Conservation (phyloP, 495 filamentous ascomycete species). For the Neurospora sp. region DNA sequence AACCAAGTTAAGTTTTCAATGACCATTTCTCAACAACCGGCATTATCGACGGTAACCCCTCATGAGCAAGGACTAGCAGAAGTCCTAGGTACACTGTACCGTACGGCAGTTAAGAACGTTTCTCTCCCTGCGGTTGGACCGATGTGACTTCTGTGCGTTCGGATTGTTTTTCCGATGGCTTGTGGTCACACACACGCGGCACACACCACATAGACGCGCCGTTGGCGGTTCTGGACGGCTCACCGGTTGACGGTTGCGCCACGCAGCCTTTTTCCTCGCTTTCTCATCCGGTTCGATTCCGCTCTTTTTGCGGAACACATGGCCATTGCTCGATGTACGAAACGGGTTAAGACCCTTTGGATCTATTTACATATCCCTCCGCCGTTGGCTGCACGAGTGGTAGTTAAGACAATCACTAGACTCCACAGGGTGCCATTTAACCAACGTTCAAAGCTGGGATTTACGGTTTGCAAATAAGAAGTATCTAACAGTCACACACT, state of each 20-base stretch:
- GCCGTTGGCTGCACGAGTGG: not conserved
- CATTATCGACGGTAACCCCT: too few species aligned
- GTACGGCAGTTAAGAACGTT: not conserved
- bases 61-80: not conserved
- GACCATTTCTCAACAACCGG: not conserved
- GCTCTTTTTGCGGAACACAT: not conserved
- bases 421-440: not conserved
- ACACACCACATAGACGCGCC: not conserved
- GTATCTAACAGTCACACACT: not conserved
- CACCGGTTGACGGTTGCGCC: not conserved
- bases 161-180: not conserved
- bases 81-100: not conserved
- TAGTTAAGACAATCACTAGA: not conserved
- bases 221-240: not conserved
- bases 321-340: not conserved
- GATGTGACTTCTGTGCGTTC: not conserved
- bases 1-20: not conserved
- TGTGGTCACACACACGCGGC: not conserved
- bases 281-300: not conserved
- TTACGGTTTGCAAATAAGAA: not conserved
- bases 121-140: not conserved
- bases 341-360: not conserved
- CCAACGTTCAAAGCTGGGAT: not conserved
- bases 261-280: not conserved
- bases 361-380: not conserved